These are phyloP conservation scores for Fusarium falciforme DNA, from an alignment of 2,329 filamentous ascomycete genomes.

Conservation along the genomic window DNA sequence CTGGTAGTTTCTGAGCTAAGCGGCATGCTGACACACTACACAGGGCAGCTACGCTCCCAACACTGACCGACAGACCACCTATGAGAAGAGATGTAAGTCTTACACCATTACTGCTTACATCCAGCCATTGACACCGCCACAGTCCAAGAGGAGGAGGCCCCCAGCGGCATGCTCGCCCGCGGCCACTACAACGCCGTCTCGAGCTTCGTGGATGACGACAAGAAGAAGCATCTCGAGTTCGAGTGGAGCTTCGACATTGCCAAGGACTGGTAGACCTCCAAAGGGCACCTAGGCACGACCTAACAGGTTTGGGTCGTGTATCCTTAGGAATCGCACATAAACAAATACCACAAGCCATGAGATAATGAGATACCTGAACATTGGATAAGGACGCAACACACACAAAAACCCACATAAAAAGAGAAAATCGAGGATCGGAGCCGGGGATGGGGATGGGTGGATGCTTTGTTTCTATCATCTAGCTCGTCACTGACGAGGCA, in stretches of 20 bases:
- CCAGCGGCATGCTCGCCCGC: conserved; percentile 88
- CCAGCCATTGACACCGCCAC: conserved; percentile 7
- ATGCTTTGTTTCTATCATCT: conserved; percentile 35
- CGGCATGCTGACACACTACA: conserved; percentile 38
- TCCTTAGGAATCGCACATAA: conserved; percentile 14
- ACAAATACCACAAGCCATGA: conserved; percentile 40
- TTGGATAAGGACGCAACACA: conserved; percentile 30
- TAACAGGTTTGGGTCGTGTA: conserved; percentile 15
- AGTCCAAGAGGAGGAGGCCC: conserved; percentile 94
- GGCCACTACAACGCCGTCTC: conserved; percentile 91
- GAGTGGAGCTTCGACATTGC: conserved; percentile 97
- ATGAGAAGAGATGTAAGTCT: conserved; percentile 90
- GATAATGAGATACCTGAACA: conserved; percentile 46
- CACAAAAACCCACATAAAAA: conserved; percentile 29
- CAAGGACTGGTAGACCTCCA: conserved; percentile 83
- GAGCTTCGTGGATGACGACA: conserved; percentile 95
- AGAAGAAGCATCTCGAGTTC: conserved; percentile 89
- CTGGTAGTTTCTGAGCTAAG: not conserved
- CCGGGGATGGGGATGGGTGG: conserved; percentile 30
- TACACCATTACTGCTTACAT: not conserved
- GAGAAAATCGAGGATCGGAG: conserved; percentile 19
- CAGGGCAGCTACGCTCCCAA: conserved; percentile 94
- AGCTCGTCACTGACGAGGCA: conserved; percentile 27
- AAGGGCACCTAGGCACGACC: conserved; percentile 1
- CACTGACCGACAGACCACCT: conserved; percentile 85